These are phyloP conservation scores for Albugo laibachii DNA, from an alignment of 352 stramenopile species.

Conservation along the genomic window DNA sequence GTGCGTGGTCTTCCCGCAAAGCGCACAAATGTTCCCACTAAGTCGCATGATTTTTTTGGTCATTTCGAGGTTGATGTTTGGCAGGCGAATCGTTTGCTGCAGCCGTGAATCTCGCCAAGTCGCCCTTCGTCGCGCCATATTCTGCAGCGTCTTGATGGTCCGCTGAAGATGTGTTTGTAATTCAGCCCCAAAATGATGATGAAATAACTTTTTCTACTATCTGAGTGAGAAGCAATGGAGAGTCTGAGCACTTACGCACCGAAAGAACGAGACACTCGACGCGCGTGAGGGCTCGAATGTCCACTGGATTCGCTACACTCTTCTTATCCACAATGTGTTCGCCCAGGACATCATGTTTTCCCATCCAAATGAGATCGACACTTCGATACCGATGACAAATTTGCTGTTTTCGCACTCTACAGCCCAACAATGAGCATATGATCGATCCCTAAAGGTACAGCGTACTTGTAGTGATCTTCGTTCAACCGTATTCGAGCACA, in stretches of 20 bases:
- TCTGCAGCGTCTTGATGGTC: conserved; percentile 22
- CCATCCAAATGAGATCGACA: conserved; percentile 53
- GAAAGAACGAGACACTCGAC: conserved; percentile 1
- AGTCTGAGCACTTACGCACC: not conserved
- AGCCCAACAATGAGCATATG: not conserved
- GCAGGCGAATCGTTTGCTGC: conserved; percentile 42
- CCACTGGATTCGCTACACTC: conserved; percentile 31
- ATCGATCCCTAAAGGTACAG: not conserved
- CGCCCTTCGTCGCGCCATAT: conserved; percentile 31
- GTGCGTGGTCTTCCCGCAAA: conserved; percentile 47
- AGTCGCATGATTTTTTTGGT: conserved; percentile 71
- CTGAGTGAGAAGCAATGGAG: not conserved
- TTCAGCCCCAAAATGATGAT: conserved; percentile 38
- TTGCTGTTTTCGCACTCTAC: not conserved
- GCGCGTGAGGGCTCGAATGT: conserved; percentile 31
- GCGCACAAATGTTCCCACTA: conserved; percentile 57
- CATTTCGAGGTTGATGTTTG: conserved; percentile 10
- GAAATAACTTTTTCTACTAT: conserved; percentile 46
- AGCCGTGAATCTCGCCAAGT: conserved; percentile 58
- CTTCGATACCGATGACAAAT: conserved; percentile 19
- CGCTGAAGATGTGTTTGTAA: conserved; percentile 31
- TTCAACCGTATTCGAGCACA: no score
- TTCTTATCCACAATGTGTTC: conserved; percentile 68
- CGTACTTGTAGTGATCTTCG: no score
- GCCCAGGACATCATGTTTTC: conserved; percentile 61